phyloP scores from a whole-genome alignment of 148 eudicot species.

The Persicaria maculosa region DNA sequence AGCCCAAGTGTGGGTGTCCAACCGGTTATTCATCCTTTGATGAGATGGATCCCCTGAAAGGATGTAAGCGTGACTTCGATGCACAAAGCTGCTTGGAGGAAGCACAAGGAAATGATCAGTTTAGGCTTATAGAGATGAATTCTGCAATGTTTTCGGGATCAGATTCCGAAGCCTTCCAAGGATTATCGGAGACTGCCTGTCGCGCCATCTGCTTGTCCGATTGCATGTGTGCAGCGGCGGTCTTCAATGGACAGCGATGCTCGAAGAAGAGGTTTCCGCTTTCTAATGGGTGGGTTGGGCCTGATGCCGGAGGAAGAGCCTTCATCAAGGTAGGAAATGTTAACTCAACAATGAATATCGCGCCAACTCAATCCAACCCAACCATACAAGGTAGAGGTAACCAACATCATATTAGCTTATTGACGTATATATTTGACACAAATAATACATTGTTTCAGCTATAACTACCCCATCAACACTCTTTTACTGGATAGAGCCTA shows the following conservation, averaged over 20 bases:
- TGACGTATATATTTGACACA: too few relatives aligned
- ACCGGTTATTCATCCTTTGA: conserved; percentile 28
- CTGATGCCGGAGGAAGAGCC: not conserved
- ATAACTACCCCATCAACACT: too few relatives aligned
- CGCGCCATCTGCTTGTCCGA: conserved; percentile 32
- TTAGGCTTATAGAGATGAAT: conserved; percentile 15
- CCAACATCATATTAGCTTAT: too few relatives aligned
- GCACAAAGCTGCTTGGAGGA: conserved; percentile 18
- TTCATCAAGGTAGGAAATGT: conserved; percentile 18
- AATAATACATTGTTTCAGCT: too few relatives aligned
- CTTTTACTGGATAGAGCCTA: too few relatives aligned
- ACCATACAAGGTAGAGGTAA: too few relatives aligned
- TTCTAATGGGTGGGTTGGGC: conserved; percentile 18
- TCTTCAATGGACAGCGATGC: conserved; percentile 5
- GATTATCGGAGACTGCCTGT: conserved; percentile 17
- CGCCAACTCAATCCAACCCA: too few relatives aligned
- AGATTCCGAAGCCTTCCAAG: conserved; percentile 20
- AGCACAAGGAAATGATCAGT: not conserved
- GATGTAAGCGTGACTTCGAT: conserved; percentile 34
- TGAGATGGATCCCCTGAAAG: conserved; percentile 31
- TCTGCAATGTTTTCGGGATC: conserved; percentile 24
- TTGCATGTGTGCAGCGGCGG: conserved; percentile 43
- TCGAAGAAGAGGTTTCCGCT: conserved; percentile 31
- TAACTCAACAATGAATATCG: not conserved
- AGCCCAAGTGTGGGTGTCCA: conserved; percentile 48